Evolutionary conservation across 1,139 yeast species (phyloP), one percentile per base, ranked within the genome.

Genomic region (Nakaseomyces glabratus): DNA sequence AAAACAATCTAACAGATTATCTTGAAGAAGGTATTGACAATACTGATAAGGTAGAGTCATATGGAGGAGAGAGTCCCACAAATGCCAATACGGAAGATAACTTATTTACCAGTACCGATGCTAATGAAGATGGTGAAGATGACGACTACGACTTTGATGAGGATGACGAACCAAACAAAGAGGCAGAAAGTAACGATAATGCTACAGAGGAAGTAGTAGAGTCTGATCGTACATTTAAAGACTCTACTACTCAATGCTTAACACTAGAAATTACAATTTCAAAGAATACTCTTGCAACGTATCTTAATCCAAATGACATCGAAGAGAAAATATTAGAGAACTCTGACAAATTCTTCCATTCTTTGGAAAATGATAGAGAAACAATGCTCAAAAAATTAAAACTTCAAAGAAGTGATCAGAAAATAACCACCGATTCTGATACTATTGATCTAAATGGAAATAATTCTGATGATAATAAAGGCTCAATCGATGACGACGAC

Each of bases 281-380:
- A 1, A 54, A 48, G 31, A 49, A 43, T n/a, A 52, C 57, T 5
- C 28, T 56, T 23, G 35, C 45, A 24, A 51, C 39, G 33, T 45
- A 52, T 34, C 48, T 26, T 9, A 26, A 26, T 11, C 30, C 30
- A 5, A 26, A 26, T 18, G 30, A 26, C 8, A 18, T 26, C 3
- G 30, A 26, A 11, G 30, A 26, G 15, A 42, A 48, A 16, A 47
- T 69, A 14, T 63, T 69, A 38, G 65, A 61, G 35, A 69, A 65
- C 45, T 68, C 70, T 52, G 65, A 65, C 46, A 80, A 71, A 51
- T 74, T 82, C 26, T 86, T 85, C 52, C 95, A 86, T 52, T 76
- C 73, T 41, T 84, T 85, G 53, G 97, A 88, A 51, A 73, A 74
- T 44, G 96, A 86, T 54, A 64, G 75, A 45, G 93, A 82, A 39